Conservation (phyloP, 805 yeast species). For the Spathaspora sp. region DNA sequence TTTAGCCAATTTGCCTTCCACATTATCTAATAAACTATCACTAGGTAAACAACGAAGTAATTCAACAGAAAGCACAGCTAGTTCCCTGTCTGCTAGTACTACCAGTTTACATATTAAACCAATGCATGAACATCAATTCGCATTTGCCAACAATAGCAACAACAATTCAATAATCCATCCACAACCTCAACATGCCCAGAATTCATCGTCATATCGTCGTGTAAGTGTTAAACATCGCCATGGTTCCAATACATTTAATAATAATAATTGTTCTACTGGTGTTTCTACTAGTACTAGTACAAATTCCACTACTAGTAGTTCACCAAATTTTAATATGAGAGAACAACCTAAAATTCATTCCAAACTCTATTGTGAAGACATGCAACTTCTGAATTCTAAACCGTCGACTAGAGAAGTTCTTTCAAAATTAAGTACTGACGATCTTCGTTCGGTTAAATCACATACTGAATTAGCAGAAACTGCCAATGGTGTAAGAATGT, state of each 20-base stretch:
- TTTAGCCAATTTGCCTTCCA: neutral
- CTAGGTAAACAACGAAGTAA: neutral
- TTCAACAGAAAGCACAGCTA: constrained; percentile 1
- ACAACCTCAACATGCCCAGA: neutral
- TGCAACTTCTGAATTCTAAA: constrained; percentile 10
- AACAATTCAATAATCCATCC: constrained; percentile 1
- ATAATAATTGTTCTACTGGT: neutral
- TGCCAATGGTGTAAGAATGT: constrained; percentile 73
- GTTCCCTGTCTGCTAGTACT: neutral
- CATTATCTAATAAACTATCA: neutral
- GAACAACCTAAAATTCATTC: constrained; percentile 26
- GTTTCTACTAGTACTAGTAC: neutral
- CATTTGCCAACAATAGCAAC: neutral
- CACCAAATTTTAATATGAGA: constrained; percentile 7
- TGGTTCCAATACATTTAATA: neutral
- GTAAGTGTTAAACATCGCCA: neutral
- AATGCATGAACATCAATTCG: neutral
- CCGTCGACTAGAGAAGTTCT: constrained; percentile 20
- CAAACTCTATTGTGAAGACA: constrained; percentile 26
- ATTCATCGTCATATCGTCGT: constrained; percentile 5
- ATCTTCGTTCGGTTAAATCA: constrained; percentile 54
- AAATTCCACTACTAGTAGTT: constrained; percentile 4
- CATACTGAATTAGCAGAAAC: constrained; percentile 78
- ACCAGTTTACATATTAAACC: neutral
- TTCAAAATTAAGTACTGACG: constrained; percentile 31